Conservation (phyloP, 129 eudicot species). For the Cynara cardunculus region DNA sequence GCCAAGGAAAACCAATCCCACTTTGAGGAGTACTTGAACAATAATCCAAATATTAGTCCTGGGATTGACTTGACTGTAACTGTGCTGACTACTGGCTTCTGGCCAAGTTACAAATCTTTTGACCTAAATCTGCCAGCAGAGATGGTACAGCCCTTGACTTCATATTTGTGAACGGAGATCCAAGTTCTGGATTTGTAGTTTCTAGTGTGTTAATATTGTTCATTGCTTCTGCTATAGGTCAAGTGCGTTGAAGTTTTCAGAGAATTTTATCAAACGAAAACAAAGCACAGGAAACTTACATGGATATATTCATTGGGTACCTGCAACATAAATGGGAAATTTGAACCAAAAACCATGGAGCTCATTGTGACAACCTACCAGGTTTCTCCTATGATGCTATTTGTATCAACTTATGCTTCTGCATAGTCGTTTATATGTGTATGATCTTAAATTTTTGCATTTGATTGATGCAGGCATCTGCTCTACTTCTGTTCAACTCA, state of each 20-base stretch:
- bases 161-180: neutral
- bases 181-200: neutral
- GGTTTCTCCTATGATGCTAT: constrained; percentile 36
- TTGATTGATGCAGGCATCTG: constrained; percentile 67
- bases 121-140: constrained; percentile 84
- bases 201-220: constrained; percentile 2
- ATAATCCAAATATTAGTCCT: constrained; percentile 49
- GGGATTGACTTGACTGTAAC: constrained; percentile 85
- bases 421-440: neutral
- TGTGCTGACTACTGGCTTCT: constrained; percentile 79
- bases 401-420: neutral
- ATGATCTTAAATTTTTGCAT: neutral
- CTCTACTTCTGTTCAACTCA: constrained; percentile 70
- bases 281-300: constrained; percentile 89
- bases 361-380: constrained; percentile 88
- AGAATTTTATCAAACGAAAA: constrained; percentile 87
- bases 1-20: constrained; percentile 82
- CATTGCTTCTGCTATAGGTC: constrained; percentile 47
- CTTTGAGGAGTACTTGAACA: constrained; percentile 69
- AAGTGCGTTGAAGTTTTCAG: constrained; percentile 88
- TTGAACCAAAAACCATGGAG: constrained; percentile 79
- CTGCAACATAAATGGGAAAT: constrained; percentile 80
- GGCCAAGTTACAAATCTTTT: constrained; percentile 92
- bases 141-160: constrained; percentile 41
- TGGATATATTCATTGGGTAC: constrained; percentile 96